Base-by-base conservation (phyloP, 164 flowering plant species). In the Magnolia kwangsiensis region DNA sequence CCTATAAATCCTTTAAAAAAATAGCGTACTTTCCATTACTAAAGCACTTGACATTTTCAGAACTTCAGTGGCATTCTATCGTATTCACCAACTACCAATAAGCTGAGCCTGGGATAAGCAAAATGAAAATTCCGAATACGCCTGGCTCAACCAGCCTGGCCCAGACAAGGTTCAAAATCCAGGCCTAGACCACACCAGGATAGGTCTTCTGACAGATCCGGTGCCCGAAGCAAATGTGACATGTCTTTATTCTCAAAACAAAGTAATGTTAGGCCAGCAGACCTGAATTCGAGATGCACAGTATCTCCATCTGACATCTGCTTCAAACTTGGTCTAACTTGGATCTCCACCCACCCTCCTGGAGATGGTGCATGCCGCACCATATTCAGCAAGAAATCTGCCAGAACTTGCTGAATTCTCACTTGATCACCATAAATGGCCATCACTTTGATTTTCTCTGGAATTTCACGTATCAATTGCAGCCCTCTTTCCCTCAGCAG, bases 341-440 rank as follows among this genome's bases (percentile, higher is more conserved):
- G 96, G 82, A 96, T 88, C 84, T 96, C 97, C 37, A 96, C 92
- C 98, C 99, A 96, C 37, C 98, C 97, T 21, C 85, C 96, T 20
- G 94, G 89, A 67, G 91, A 79, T 67, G 97, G 98, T 23, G 97
- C 94, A 85, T 86, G 84, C 7, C 86, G 88, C 70, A 91, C 95
- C 90, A 92, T 89, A 82, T 89, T 93, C 80, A 89, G 73, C 80
- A 96, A 82, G 79, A 93, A 93, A 81, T 89, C 94, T 37, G 92
- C 89, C 84, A 93, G 80, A 29, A 92, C 89, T 81, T 96, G 97
- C 79, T 96, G 98, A 72, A 90, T 83, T 82, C 98, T 88, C 8
- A 85, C 84, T 83, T 96, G 97, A 87, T 93, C 99, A 27, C 98
- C 98, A 79, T 73, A 87, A 51, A 93, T 91, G 69, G 87, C 76